Conservation (phyloP, 257 asterid species). For the Hygrophila difformis region DNA sequence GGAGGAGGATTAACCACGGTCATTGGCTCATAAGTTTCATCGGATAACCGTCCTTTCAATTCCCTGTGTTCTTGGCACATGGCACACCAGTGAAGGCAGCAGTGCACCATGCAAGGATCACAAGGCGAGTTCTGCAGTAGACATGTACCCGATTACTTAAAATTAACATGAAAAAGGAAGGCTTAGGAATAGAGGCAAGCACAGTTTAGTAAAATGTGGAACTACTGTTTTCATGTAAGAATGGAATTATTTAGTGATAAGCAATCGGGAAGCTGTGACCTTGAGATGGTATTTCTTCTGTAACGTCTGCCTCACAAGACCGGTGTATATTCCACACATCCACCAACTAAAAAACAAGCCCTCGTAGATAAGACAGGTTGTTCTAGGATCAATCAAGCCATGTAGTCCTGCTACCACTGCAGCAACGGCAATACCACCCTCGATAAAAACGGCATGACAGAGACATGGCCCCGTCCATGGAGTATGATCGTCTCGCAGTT, state of each 20-base stretch:
- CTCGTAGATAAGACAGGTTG: slow-evolving; percentile 75
- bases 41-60: slow-evolving; percentile 77
- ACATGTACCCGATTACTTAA: too few relatives aligned
- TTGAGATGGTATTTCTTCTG: slow-evolving; percentile 98
- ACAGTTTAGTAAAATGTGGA: neutral
- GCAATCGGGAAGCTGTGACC: slow-evolving; percentile 30
- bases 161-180: neutral
- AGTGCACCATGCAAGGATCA: slow-evolving; percentile 91
- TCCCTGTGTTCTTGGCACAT: slow-evolving; percentile 98
- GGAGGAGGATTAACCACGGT: slow-evolving; percentile 88
- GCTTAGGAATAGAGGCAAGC: neutral
- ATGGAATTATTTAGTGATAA: neutral
- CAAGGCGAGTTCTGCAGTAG: slow-evolving; percentile 82
- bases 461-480: slow-evolving; percentile 90
- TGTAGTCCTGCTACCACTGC: slow-evolving; percentile 63
- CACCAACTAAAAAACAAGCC: slow-evolving; percentile 97
- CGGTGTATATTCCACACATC: slow-evolving; percentile 99
- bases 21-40: slow-evolving; percentile 57
- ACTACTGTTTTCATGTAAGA: neutral
- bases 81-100: slow-evolving; percentile 98
- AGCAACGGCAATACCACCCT: slow-evolving; percentile 83
- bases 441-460: slow-evolving; percentile 84
- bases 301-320: slow-evolving; percentile 67
- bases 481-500: slow-evolving; percentile 75
- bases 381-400: slow-evolving; percentile 79